A percentile compares a stretch with the other conserved stretches of the same genome.
Evolutionary conservation across 371 early-diverging fungal species (phyloP).

Genomic region (Gilbertella persicaria): DNA sequence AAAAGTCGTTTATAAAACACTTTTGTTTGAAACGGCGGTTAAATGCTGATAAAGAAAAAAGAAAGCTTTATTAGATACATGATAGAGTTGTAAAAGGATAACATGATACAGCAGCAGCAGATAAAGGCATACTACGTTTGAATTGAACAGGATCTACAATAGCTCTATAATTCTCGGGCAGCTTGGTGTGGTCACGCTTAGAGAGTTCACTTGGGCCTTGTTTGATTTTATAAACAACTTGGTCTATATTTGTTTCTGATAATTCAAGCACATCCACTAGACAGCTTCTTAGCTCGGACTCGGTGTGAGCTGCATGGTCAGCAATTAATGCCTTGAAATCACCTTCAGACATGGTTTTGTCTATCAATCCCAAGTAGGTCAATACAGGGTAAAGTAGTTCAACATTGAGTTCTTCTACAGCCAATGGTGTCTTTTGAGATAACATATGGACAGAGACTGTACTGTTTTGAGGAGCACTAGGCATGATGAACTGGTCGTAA

Average conservation of each 20-base stretch:
- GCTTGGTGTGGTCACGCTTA: slow-evolving; percentile 26
- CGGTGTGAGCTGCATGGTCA: slow-evolving; percentile 4
- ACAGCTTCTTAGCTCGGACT: slow-evolving; percentile 13
- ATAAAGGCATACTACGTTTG: slow-evolving; percentile 60
- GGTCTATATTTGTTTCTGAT: slow-evolving; percentile 10
- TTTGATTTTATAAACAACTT: slow-evolving; percentile 22
- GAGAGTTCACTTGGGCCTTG: slow-evolving; percentile 22
- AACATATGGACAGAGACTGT: slow-evolving; percentile 72
- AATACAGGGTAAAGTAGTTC: slow-evolving; percentile 25
- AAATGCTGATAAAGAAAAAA: too few relatives aligned
- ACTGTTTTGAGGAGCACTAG: slow-evolving; percentile 51
- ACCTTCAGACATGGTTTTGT: slow-evolving; percentile 18
- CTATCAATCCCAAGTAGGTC: neutral
- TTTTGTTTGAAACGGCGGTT: too few relatives aligned
- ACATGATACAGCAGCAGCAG: slow-evolving; percentile 59
- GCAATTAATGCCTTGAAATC: slow-evolving; percentile 13
- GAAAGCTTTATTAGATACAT: too few relatives aligned
- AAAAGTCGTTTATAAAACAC: too few relatives aligned
- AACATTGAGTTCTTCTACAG: slow-evolving; percentile 9
- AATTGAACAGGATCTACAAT: slow-evolving; percentile 56
- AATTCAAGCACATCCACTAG: slow-evolving; percentile 10
- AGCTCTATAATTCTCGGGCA: slow-evolving; percentile 43
- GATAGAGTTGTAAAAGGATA: too few relatives aligned
- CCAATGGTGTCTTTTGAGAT: slow-evolving; percentile 47
- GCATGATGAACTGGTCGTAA: slow-evolving; percentile 57